A percentile compares a stretch with the other conserved stretches of the same genome.
Evolutionary conservation across 129 eudicot genomes (phyloP).

Genomic region (Smallanthus sonchifolius): DNA sequence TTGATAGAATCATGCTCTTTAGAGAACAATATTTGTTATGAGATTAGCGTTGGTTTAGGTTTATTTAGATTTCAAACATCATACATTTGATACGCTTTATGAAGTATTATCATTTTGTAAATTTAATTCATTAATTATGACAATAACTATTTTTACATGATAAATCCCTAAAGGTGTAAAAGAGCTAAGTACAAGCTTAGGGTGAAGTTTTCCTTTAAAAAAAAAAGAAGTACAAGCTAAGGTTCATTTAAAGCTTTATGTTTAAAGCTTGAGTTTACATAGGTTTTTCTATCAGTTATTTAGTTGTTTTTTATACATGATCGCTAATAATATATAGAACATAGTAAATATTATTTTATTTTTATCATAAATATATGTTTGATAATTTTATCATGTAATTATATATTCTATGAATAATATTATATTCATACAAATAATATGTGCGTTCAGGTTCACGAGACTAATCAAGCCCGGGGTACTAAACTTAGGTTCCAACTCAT

Average conservation of each 20-base stretch:
- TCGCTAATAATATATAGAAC: too few species aligned
- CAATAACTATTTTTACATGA: too few species aligned
- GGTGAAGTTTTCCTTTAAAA: too few species aligned
- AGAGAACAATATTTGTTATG: not conserved
- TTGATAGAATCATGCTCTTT: not conserved
- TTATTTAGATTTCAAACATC: not conserved
- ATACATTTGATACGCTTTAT: not conserved
- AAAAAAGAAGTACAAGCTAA: too few species aligned
- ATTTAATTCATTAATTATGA: too few species aligned
- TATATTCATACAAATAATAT: not conserved
- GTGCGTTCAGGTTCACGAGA: not conserved
- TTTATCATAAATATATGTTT: not conserved
- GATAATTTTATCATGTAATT: not conserved
- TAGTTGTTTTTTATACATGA: too few species aligned
- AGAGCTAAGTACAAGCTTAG: too few species aligned
- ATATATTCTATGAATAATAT: not conserved
- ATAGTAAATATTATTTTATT: not conserved
- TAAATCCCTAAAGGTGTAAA: too few species aligned
- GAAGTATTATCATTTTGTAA: not conserved
- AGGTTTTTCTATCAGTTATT: too few species aligned
- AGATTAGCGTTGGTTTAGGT: not conserved
- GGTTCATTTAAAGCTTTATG: too few species aligned
- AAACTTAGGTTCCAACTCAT: not conserved
- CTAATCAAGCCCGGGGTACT: not conserved
- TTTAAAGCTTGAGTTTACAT: too few species aligned